Evolutionary conservation across 2,329 filamentous ascomycete species (phyloP).

Genomic region (Xylaria sp.): DNA sequence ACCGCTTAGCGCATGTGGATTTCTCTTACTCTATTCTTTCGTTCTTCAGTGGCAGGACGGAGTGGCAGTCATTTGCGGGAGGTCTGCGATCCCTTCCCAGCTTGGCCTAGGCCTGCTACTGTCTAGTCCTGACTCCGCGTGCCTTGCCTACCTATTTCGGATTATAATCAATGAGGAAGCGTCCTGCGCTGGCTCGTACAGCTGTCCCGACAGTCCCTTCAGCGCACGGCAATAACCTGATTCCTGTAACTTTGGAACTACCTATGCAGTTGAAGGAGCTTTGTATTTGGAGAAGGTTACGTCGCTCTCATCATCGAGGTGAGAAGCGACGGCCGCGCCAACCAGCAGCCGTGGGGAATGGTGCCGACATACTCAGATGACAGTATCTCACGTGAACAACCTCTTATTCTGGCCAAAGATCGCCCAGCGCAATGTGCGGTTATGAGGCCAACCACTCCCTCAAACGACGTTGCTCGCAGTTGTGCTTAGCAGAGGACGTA

Average conservation of each 20-base stretch:
- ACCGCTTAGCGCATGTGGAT: constrained; percentile 10
- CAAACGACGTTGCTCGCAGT: background rate
- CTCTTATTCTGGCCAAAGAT: constrained; percentile 12
- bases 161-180: background rate
- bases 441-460: background rate
- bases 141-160: constrained; percentile 25
- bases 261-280: no score
- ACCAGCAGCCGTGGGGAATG: constrained; percentile 3
- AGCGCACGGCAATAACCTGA: background rate
- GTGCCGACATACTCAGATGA: constrained; percentile 23
- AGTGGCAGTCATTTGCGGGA: constrained; percentile 7
- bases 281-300: constrained; percentile 5
- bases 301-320: background rate
- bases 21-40: background rate
- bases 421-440: constrained; percentile 8
- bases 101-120: constrained; percentile 19
- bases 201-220: constrained; percentile 22
- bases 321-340: constrained; percentile 8
- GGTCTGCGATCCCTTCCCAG: constrained; percentile 27
- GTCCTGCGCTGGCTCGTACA: background rate
- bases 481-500: background rate
- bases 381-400: constrained; percentile 23
- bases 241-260: no score
- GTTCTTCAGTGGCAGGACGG: constrained; percentile 1
- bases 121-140: constrained; percentile 4